Percentiles rank a stretch among this genome's conserved stretches.
These are phyloP conservation scores for Endocladia muricata DNA, from an alignment of 31 red algal species.

Conservation along the genomic window DNA sequence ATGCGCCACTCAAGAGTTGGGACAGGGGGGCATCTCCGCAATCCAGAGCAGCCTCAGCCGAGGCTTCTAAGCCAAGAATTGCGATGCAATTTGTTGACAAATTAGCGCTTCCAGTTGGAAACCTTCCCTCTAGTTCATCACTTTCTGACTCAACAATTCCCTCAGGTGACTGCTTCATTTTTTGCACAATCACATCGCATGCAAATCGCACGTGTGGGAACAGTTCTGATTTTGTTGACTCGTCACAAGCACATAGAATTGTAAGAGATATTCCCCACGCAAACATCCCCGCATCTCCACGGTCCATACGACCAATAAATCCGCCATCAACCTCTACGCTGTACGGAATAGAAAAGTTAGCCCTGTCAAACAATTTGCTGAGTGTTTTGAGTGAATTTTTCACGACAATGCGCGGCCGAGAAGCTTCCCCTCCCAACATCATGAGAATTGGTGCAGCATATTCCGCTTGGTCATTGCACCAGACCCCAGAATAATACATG, in stretches of 20 bases:
- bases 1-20: conserved; percentile 9
- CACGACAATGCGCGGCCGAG: conserved; percentile 3
- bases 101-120: conserved; percentile 52
- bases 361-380: conserved; percentile 1
- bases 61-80: conserved; percentile 21
- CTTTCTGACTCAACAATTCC: conserved; percentile 41
- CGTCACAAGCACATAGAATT: not conserved
- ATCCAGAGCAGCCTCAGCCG: not conserved
- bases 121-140: conserved; percentile 74
- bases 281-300: conserved; percentile 68
- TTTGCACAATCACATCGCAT: conserved; percentile 16
- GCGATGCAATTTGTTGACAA: conserved; percentile 36
- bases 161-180: not conserved
- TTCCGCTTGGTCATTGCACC: conserved; percentile 76
- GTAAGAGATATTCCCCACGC: conserved; percentile 38
- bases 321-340: conserved; percentile 63
- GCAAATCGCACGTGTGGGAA: conserved; percentile 10
- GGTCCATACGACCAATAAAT: conserved; percentile 46
- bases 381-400: conserved; percentile 31
- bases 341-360: conserved; percentile 25
- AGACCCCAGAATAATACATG: conserved; percentile 67
- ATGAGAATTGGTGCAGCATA: conserved; percentile 53
- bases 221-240: not conserved
- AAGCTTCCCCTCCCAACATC: conserved; percentile 14
- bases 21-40: not conserved